A percentile compares a stretch with the other conserved stretches of the same genome.
These are phyloP conservation scores for Arthrobotrys iridis DNA, from an alignment of 2,329 filamentous ascomycete genomes.

Conservation along the genomic window DNA sequence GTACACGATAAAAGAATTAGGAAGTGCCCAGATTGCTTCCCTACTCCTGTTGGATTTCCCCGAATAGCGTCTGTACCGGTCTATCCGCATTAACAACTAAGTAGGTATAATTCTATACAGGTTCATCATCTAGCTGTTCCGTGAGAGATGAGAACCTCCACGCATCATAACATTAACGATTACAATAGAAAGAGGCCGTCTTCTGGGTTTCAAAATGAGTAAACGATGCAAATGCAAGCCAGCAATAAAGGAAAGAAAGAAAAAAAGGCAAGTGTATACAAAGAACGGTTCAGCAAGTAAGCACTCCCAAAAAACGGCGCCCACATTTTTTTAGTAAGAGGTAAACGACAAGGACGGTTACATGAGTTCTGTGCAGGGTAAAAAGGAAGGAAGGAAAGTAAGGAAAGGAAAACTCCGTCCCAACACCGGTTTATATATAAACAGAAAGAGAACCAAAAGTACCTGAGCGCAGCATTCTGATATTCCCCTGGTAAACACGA, in stretches of 20 bases:
- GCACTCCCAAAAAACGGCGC: background rate
- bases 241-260: background rate
- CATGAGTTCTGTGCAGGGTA: background rate
- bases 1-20: too few species aligned
- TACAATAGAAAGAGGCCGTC: background rate
- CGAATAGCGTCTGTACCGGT: too few species aligned
- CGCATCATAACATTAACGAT: too few species aligned
- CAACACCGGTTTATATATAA: slow-evolving; percentile 46
- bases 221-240: background rate
- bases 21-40: too few species aligned
- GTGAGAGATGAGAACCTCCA: too few species aligned
- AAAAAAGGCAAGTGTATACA: background rate
- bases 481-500: background rate
- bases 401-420: slow-evolving; percentile 47
- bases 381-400: background rate
- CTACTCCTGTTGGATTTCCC: too few species aligned
- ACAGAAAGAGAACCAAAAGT: slow-evolving; percentile 33
- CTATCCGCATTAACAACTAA: too few species aligned
- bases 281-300: background rate
- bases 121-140: too few species aligned
- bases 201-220: too few species aligned
- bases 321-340: background rate
- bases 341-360: background rate
- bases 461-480: slow-evolving; percentile 31
- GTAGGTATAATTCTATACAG: too few species aligned